Conservation (phyloP, 768 basidiomycete species). For the Mycena latifolia region DNA sequence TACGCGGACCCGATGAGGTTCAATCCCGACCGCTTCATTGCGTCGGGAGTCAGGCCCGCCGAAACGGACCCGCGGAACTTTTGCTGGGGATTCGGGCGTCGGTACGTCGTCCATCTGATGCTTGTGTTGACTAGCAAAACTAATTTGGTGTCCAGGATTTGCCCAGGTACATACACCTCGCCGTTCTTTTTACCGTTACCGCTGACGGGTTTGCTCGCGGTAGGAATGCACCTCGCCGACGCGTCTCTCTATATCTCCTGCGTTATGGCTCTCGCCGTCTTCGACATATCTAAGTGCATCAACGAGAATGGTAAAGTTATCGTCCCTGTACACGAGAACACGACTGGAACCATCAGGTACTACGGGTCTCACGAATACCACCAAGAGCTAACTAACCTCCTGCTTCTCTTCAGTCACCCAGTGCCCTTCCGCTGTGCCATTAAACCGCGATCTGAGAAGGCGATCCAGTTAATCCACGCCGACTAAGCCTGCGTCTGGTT, state of each 20-base stretch:
- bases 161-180: slow-evolving; percentile 56
- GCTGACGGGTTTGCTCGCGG: slow-evolving; percentile 20
- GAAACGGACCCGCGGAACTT: slow-evolving; percentile 70
- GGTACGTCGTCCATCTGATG: slow-evolving; percentile 50
- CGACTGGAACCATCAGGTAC: slow-evolving; percentile 74
- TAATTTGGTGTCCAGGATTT: slow-evolving; percentile 48
- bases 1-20: slow-evolving; percentile 69
- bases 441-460: slow-evolving; percentile 70
- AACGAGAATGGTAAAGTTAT: slow-evolving; percentile 60
- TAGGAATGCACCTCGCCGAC: slow-evolving; percentile 68
- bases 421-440: slow-evolving; percentile 72
- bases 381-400: slow-evolving; percentile 23
- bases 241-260: slow-evolving; percentile 65
- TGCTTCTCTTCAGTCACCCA: slow-evolving; percentile 60
- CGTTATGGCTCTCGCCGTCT: slow-evolving; percentile 64
- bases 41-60: slow-evolving; percentile 52
- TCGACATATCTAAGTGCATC: slow-evolving; percentile 61
- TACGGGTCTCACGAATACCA: background rate
- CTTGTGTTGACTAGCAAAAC: background rate
- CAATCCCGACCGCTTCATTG: slow-evolving; percentile 71
- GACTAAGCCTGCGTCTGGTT: slow-evolving; percentile 45
- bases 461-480: slow-evolving; percentile 64
- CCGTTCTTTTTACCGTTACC: slow-evolving; percentile 1
- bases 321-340: slow-evolving; percentile 67
- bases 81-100: slow-evolving; percentile 80